phyloP scores from a whole-genome alignment of 2,329 filamentous ascomycete genomes.

The Neonectria hederae region DNA sequence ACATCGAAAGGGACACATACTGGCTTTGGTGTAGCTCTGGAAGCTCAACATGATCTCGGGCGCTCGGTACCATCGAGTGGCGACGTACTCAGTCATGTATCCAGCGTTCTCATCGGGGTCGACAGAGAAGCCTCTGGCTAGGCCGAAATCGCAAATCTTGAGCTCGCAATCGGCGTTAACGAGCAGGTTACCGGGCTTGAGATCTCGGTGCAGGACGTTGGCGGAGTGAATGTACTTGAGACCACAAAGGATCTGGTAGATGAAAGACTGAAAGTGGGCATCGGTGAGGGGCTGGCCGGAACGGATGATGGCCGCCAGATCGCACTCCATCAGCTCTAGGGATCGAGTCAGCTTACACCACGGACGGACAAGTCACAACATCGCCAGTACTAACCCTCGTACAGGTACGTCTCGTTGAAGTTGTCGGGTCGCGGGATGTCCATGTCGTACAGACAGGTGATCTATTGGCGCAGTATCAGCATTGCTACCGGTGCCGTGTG shows the following conservation, averaged over 20 bases:
- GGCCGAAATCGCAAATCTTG: constrained; percentile 98
- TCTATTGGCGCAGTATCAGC: constrained; percentile 62
- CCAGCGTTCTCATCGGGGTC: constrained; percentile 98
- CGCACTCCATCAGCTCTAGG: constrained; percentile 97
- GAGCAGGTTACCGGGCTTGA: constrained; percentile 96
- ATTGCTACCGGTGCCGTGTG: constrained; percentile 4
- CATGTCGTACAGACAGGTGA: constrained; percentile 99
- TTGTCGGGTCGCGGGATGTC: constrained; percentile 96
- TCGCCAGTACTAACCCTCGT: constrained; percentile 76
- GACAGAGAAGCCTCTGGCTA: constrained; percentile 95
- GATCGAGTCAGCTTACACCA: constrained; percentile 30
- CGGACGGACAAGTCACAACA: constrained; percentile 1
- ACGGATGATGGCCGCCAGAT: constrained; percentile 95
- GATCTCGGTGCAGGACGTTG: constrained; percentile 94
- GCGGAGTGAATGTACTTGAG: constrained; percentile 99
- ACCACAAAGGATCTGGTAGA: constrained; percentile 99
- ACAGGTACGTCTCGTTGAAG: constrained; percentile 99
- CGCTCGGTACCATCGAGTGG: constrained; percentile 93
- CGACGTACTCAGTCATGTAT: constrained; percentile 99
- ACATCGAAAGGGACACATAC: constrained; percentile 66
- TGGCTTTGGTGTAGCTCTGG: constrained; percentile 99
- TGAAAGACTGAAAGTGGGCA: constrained; percentile 99
- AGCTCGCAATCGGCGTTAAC: constrained; percentile 99
- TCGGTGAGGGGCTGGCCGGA: constrained; percentile 97
- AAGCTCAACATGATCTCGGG: constrained; percentile 99